A percentile compares a stretch with the other conserved stretches of the same genome.
Conservation (phyloP, 2,329 filamentous ascomycete genomes). For the Ceratocystis cacaofunesta region DNA sequence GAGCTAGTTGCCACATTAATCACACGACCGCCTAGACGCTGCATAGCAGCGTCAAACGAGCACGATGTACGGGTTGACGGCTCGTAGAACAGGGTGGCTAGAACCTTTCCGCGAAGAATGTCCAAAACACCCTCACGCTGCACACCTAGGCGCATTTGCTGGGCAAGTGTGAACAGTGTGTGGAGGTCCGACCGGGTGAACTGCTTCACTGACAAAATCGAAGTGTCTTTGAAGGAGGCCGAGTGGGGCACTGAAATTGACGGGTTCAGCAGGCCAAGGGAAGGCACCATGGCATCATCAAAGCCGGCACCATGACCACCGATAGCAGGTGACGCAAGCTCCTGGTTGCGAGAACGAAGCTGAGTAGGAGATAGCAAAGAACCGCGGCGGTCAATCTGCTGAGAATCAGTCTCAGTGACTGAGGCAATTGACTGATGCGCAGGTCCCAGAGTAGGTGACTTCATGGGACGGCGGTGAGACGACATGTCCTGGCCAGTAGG, state of each 20-base stretch:
- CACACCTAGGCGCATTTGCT: conserved; percentile 93
- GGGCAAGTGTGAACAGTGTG: conserved; percentile 85
- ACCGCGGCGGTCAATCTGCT: conserved; percentile 21
- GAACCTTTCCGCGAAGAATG: conserved; percentile 68
- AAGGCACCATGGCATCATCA: conserved; percentile 12
- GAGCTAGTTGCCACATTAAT: conserved; percentile 67
- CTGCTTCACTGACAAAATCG: conserved; percentile 83
- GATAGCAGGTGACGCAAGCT: conserved; percentile 7
- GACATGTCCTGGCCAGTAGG: conserved; percentile 61
- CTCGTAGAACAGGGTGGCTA: conserved; percentile 94
- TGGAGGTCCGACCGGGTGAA: conserved; percentile 81
- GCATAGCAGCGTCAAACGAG: conserved; percentile 97
- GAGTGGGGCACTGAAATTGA: conserved; percentile 24
- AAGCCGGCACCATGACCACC: conserved; percentile 4
- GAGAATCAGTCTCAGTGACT: conserved; percentile 8
- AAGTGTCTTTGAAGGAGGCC: conserved; percentile 67
- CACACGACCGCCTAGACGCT: conserved; percentile 81
- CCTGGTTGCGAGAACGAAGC: conserved; percentile 14
- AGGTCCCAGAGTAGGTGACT: conserved; percentile 45
- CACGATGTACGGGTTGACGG: conserved; percentile 89
- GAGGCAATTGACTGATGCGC: conserved; percentile 11
- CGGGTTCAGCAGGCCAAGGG: conserved; percentile 11
- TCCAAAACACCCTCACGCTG: conserved; percentile 83
- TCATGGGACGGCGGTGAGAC: conserved; percentile 40
- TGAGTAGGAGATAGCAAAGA: conserved; percentile 20